These are phyloP conservation scores for Candida nanaspora DNA, from an alignment of 805 yeast species.

Conservation along the genomic window DNA sequence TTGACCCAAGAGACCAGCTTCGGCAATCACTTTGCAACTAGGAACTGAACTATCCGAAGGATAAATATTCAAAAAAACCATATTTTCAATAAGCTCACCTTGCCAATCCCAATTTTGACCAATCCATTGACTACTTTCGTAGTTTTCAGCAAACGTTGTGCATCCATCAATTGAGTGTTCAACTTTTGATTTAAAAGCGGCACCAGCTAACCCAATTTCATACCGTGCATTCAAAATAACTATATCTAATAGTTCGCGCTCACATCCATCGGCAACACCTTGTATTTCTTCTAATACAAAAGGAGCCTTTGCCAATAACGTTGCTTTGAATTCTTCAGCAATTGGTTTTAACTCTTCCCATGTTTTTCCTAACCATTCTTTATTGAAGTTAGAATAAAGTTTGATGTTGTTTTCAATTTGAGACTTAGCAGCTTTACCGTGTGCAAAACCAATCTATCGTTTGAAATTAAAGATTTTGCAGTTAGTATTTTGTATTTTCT, in stretches of 20 bases:
- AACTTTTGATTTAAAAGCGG: conserved; percentile 3
- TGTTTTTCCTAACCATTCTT: conserved; percentile 3
- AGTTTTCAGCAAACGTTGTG: conserved; percentile 4
- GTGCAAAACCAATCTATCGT: conserved; percentile 6
- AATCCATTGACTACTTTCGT: conserved; percentile 5
- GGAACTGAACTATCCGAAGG: conserved; percentile 5
- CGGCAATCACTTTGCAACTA: conserved; percentile 5
- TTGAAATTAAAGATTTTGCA: background rate
- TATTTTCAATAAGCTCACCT: conserved; percentile 1
- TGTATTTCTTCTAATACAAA: conserved; percentile 6
- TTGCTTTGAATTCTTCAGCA: conserved; percentile 3
- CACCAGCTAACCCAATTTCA: conserved; percentile 7
- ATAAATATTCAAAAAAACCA: conserved; percentile 5
- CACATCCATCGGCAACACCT: conserved; percentile 8
- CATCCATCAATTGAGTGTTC: conserved; percentile 5
- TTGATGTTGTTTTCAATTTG: conserved; percentile 2
- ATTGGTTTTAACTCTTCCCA: conserved; percentile 4
- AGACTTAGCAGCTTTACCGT: conserved; percentile 4
- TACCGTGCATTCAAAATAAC: conserved; percentile 6
- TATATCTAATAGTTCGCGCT: conserved; percentile 4
- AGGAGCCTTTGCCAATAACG: conserved; percentile 2
- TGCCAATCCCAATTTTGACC: conserved; percentile 10
- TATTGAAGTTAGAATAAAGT: conserved; percentile 1
- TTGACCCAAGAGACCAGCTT: conserved; percentile 8
- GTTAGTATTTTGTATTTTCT: background rate